Conservation (phyloP, 2,329 filamentous ascomycete genomes). For the Exophiala spinifera region DNA sequence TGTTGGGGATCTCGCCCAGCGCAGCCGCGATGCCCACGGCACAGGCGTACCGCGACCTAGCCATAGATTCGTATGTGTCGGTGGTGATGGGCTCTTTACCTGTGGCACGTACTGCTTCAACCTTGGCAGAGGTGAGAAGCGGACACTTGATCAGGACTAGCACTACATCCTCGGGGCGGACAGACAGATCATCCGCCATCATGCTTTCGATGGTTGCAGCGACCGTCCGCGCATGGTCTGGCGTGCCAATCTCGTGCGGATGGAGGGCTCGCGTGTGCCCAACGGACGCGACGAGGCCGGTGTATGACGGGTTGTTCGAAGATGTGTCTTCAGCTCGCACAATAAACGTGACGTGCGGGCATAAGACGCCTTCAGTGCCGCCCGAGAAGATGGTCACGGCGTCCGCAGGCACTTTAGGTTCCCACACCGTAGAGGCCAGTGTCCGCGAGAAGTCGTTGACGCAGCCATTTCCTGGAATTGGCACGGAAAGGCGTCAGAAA, state of each 20-base stretch:
- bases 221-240: conserved; percentile 31
- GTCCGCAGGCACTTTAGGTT: conserved; percentile 31
- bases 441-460: conserved; percentile 38
- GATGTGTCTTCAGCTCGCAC: conserved; percentile 19
- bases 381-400: conserved; percentile 36
- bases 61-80: conserved; percentile 37
- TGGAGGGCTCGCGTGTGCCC: conserved; percentile 31
- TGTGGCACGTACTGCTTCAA: conserved; percentile 27
- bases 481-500: neutral
- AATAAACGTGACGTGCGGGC: conserved; percentile 35
- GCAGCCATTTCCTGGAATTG: conserved; percentile 34
- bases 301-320: neutral
- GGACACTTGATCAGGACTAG: conserved; percentile 34
- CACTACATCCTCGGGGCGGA: conserved; percentile 26
- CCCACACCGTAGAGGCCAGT: conserved; percentile 34
- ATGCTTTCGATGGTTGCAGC: conserved; percentile 24
- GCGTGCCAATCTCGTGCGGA: conserved; percentile 33
- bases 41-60: conserved; percentile 34
- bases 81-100: conserved; percentile 29
- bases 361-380: conserved; percentile 35
- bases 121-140: conserved; percentile 33
- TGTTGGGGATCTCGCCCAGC: conserved; percentile 28
- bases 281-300: conserved; percentile 30
- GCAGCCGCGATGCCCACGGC: conserved; percentile 34
- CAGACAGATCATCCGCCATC: conserved; percentile 26